A percentile compares a stretch with the other conserved stretches of the same genome.
Evolutionary conservation across 768 basidiomycete genomes (phyloP).

Genomic region (Leccinum barrowsii): DNA sequence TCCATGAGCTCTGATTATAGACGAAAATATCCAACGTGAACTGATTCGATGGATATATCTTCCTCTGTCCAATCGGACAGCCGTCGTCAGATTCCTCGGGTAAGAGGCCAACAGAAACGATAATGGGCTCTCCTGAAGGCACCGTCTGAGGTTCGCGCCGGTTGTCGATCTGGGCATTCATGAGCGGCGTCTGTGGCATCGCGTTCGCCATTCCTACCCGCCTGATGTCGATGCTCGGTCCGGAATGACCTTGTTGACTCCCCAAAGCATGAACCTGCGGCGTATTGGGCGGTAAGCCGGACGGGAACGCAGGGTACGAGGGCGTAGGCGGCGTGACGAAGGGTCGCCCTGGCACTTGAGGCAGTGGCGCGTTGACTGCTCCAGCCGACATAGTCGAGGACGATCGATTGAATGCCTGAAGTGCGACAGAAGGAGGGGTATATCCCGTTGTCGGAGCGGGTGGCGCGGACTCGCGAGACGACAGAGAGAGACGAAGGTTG

Average conservation of each 20-base stretch:
- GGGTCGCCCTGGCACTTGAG: conserved; percentile 15
- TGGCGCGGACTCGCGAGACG: conserved; percentile 23
- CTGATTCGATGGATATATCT: conserved; percentile 67
- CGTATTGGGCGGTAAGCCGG: conserved; percentile 41
- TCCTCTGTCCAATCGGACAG: conserved; percentile 29
- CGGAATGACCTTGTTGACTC: conserved; percentile 45
- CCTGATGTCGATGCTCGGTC: conserved; percentile 63
- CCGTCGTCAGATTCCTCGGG: conserved; percentile 20
- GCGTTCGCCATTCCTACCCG: conserved; percentile 35
- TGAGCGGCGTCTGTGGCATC: conserved; percentile 51
- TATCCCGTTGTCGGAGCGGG: conserved; percentile 15
- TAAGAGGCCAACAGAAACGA: conserved; percentile 64
- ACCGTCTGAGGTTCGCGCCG: conserved; percentile 9
- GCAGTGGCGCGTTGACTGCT: conserved; percentile 1
- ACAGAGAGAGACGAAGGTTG: conserved; percentile 23
- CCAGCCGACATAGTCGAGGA: conserved; percentile 26
- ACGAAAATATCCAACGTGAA: conserved; percentile 87
- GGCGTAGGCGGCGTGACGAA: conserved; percentile 53
- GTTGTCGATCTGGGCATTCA: conserved; percentile 39
- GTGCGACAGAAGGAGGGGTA: conserved; percentile 34
- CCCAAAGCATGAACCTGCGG: conserved; percentile 55
- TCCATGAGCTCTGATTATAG: conserved; percentile 76
- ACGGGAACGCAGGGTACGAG: conserved; percentile 68
- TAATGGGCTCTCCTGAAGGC: conserved; percentile 50
- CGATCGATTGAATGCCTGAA: conserved; percentile 30